Base-by-base conservation (phyloP, 345 rosid species). In the Populus ilicifolia region DNA sequence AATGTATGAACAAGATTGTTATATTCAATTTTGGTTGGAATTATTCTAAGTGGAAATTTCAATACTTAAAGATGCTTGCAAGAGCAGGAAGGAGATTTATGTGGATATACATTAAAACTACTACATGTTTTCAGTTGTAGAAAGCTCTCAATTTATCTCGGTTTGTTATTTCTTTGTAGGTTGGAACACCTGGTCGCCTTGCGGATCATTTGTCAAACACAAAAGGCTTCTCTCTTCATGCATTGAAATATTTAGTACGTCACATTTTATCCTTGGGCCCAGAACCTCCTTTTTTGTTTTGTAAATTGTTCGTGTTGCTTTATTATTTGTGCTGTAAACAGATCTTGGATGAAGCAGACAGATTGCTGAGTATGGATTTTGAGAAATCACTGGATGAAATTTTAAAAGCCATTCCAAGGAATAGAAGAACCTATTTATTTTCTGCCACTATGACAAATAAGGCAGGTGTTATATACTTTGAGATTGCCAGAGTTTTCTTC, bases 401-500 rank as follows among this genome's bases (percentile, higher is more conserved):
- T 81, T 84, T 94, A 77, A 88, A 86, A 67, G 90, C 83, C 75
- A 85, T 94, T 71, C 97, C 97, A 30, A 90, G 85, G 63, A 90
- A 88, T 2, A 80, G 97, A 50, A 88, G 76, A 81, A 96, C 98
- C 5, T 96, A 52, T 85, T 88, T 96, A 72, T 96, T 96, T 87
- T 96, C 99, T 77, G 99, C 99, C 2, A 96, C 99, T 30, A 96
- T 96, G 98, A 94, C 98, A 35, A 92, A 94, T 81, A 96, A 92
- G 97, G 98, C 91, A 71, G 44, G 67, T 41, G 16, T 4, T 20
- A 59, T 61, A 27, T 43, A 61, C 18, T 14, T 29, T 66, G 69
- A 30, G 38, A 29, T 30, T 27, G 35, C 18, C 18, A 13, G 8
- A 27, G 39, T 27, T 14, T 66, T 12, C 29, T 29, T 33, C 16